phyloP scores from a whole-genome alignment of 1,284 basidiomycete genomes.

The Trichosporon faecale region DNA sequence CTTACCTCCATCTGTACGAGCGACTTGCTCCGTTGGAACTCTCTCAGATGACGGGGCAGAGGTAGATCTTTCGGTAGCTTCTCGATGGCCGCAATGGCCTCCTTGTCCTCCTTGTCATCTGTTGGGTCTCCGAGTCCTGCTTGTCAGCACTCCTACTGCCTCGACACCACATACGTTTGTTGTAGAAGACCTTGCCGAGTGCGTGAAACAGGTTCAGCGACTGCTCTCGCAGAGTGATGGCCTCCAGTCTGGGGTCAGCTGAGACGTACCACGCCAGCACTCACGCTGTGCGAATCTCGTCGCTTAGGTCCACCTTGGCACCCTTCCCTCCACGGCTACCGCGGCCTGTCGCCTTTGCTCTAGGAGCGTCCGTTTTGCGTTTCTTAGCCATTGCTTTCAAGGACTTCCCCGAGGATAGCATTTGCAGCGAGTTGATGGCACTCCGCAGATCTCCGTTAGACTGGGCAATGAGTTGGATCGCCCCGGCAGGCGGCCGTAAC shows the following conservation, averaged over 20 bases:
- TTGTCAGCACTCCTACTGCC: not conserved
- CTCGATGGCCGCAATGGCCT: constrained; percentile 27
- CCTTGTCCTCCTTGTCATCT: constrained; percentile 39
- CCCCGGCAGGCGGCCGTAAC: constrained; percentile 60
- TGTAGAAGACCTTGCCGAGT: constrained; percentile 89
- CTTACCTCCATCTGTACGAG: constrained; percentile 77
- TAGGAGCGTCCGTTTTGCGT: constrained; percentile 21
- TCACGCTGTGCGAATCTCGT: constrained; percentile 50
- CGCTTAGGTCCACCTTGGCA: constrained; percentile 44
- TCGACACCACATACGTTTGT: constrained; percentile 68
- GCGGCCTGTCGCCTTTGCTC: constrained; percentile 12
- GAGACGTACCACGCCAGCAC: constrained; percentile 22
- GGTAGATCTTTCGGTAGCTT: constrained; percentile 55
- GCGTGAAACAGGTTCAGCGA: constrained; percentile 87
- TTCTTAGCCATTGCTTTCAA: constrained; percentile 16
- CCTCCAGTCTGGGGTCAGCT: constrained; percentile 57
- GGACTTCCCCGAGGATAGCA: constrained; percentile 53
- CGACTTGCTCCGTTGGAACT: constrained; percentile 66
- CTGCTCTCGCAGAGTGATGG: constrained; percentile 75
- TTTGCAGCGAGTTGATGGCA: constrained; percentile 88
- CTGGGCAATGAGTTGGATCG: constrained; percentile 70
- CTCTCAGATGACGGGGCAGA: constrained; percentile 58
- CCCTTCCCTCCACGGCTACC: constrained; percentile 38
- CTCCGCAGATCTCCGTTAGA: constrained; percentile 87
- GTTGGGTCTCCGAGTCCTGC: constrained; percentile 44